Percentiles rank a stretch among this genome's conserved stretches.
Evolutionary conservation across 352 stramenopile genomes (phyloP).

Genomic region (Globisporangium heterothallicum): DNA sequence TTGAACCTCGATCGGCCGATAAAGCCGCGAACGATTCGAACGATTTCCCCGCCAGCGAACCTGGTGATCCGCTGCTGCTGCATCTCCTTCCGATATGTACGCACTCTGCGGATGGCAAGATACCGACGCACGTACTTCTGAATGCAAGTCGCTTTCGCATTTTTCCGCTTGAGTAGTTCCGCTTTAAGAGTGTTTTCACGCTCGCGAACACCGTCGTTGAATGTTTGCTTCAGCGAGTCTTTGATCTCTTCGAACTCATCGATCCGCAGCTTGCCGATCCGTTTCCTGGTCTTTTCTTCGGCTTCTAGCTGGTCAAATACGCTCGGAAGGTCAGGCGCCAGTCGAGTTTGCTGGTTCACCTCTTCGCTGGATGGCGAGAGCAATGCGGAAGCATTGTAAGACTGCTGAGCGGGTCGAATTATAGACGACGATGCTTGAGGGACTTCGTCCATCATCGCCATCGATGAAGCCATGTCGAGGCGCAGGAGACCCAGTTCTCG

Average conservation of each 20-base stretch:
- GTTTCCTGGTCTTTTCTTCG: constrained; percentile 46
- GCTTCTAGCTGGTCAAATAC: constrained; percentile 78
- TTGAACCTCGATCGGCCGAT: constrained; percentile 50
- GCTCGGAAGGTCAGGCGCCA: constrained; percentile 49
- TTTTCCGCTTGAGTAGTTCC: constrained; percentile 40
- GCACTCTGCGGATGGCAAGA: constrained; percentile 33
- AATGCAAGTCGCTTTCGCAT: constrained; percentile 39
- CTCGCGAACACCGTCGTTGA: constrained; percentile 33
- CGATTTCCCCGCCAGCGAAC: constrained; percentile 57
- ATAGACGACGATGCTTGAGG: not conserved
- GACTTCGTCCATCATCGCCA: not conserved
- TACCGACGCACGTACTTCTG: constrained; percentile 54
- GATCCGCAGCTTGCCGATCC: constrained; percentile 29
- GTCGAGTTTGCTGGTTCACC: constrained; percentile 29
- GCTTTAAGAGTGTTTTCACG: constrained; percentile 47
- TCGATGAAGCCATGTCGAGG: constrained; percentile 15
- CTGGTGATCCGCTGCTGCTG: constrained; percentile 38
- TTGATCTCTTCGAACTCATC: constrained; percentile 47
- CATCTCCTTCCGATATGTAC: constrained; percentile 23
- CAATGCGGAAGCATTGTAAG: constrained; percentile 2
- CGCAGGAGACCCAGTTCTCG: constrained; percentile 29
- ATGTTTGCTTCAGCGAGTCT: constrained; percentile 39
- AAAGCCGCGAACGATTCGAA: constrained; percentile 53
- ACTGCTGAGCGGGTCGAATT: not conserved
- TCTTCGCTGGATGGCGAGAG: constrained; percentile 19